Evolutionary conservation across 805 yeast species (phyloP), one percentile per base, ranked within the genome.

Genomic region (Starmerella lactis-condensi): DNA sequence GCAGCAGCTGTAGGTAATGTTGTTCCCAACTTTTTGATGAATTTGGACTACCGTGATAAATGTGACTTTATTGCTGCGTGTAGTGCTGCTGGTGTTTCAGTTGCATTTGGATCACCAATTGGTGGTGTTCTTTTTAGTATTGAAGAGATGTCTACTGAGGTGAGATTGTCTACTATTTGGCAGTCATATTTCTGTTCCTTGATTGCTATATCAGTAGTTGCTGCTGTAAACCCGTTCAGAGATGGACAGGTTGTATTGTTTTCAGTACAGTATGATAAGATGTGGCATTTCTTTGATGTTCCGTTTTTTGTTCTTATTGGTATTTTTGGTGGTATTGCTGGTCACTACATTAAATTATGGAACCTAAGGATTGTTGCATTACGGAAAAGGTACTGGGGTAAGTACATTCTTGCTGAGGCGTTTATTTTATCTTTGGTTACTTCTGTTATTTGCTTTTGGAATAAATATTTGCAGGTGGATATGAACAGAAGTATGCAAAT

Each of bases 11-110:
- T 76, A n/a, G 98, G 95, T 0, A 71, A 72, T 44, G 65, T 71
- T n/a, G 57, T 81, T 9, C 21, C 26, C 14, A 5, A 64, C 23
- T 49, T 69, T 7, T 14, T 26, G n/a, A 11, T 24, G 26, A 61
- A 74, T 34, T 35, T 52, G 22, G 52, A 49, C 26, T 58, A 56
- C 36, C 50, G 56, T 30, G 47, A 55, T 39, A 46, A 50, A 39
- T 39, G 61, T 17, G 83, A 76, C 39, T 67, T 75, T 32, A 56
- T 89, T 32, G 72, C 85, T 1, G 94, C 98, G 0, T 75, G 93
- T 3, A 67, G 94, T 7, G 96, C 94, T 3, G 93, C 98, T 1
- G 99, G 99, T 32, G 96, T 89, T 6, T 96, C 96, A 0, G 96
- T 89, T 6, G 98, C 96, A 0, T 89, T 89, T 59, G 96, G 93